Evolutionary conservation across 2,329 filamentous ascomycete genomes (phyloP).

Genomic region (Sporothrix pallida): DNA sequence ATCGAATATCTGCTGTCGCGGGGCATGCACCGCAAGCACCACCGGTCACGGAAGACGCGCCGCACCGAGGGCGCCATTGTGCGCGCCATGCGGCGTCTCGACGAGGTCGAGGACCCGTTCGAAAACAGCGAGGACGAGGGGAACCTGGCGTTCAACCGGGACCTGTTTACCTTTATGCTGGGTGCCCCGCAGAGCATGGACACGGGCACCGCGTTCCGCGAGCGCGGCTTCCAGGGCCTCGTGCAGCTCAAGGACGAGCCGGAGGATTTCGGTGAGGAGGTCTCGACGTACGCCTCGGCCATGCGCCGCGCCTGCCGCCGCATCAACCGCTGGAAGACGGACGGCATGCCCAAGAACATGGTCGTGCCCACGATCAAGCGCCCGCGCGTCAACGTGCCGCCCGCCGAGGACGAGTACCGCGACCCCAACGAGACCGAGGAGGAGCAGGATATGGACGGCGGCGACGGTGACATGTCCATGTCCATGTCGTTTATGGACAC

Average conservation of each 20-base stretch:
- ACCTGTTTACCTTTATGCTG: constrained; percentile 36
- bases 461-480: constrained; percentile 38
- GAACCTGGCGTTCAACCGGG: constrained; percentile 43
- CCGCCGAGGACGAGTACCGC: constrained; percentile 42
- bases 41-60: constrained; percentile 65
- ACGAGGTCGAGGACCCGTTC: constrained; percentile 60
- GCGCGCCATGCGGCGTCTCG: constrained; percentile 68
- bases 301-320: constrained; percentile 68
- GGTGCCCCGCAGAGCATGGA: constrained; percentile 35
- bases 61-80: constrained; percentile 70
- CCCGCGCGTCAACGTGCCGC: constrained; percentile 39
- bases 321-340: constrained; percentile 69
- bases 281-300: constrained; percentile 68
- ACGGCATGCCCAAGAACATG: constrained; percentile 38
- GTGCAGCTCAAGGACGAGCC: constrained; percentile 65
- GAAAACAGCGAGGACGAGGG: constrained; percentile 69
- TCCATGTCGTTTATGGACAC: constrained; percentile 29
- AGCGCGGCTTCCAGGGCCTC: constrained; percentile 67
- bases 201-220: constrained; percentile 53
- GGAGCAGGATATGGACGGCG: constrained; percentile 38
- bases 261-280: constrained; percentile 80
- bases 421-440: constrained; percentile 46
- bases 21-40: constrained; percentile 71
- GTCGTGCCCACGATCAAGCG: constrained; percentile 57
- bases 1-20: constrained; percentile 83